phyloP scores from a whole-genome alignment of 768 basidiomycete genomes.

The Pisolithus tinctorius region DNA sequence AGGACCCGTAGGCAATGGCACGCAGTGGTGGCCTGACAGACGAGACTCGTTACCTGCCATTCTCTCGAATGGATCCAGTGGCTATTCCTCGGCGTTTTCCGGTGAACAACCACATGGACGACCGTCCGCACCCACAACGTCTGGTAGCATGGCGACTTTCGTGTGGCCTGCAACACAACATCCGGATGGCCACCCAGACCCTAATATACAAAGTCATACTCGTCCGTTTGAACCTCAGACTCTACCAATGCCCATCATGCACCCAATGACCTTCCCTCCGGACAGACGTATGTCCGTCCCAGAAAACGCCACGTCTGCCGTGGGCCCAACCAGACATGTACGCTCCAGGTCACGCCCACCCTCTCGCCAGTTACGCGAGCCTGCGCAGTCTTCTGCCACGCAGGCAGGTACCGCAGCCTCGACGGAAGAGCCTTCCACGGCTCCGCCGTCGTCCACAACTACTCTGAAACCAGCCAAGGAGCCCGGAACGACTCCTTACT shows the following conservation, averaged over 20 bases:
- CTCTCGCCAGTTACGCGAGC: constrained; percentile 48
- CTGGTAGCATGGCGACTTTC: constrained; percentile 61
- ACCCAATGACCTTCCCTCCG: constrained; percentile 49
- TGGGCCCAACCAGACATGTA: constrained; percentile 44
- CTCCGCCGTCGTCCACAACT: constrained; percentile 30
- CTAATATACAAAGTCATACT: constrained; percentile 33
- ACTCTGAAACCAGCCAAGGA: constrained; percentile 38
- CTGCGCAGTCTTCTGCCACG: constrained; percentile 34
- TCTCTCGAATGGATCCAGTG: constrained; percentile 55
- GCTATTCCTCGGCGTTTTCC: constrained; percentile 51
- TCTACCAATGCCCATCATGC: constrained; percentile 44
- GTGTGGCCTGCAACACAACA: constrained; percentile 57
- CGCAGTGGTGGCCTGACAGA: constrained; percentile 62
- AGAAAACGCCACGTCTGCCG: constrained; percentile 41
- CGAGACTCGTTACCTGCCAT: constrained; percentile 70
- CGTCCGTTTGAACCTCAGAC: constrained; percentile 46
- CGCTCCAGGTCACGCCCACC: constrained; percentile 69
- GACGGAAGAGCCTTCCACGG: constrained; percentile 36
- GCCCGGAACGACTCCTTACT: constrained; percentile 71
- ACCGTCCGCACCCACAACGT: constrained; percentile 47
- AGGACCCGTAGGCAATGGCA: constrained; percentile 13
- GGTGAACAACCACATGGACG: constrained; percentile 60
- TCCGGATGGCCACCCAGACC: constrained; percentile 40
- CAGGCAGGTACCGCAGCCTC: constrained; percentile 29
- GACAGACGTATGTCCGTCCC: constrained; percentile 79